Evolutionary conservation across 192 early-diverging fungal species (phyloP).

Genomic region (Rhizoclosmatium sp.): DNA sequence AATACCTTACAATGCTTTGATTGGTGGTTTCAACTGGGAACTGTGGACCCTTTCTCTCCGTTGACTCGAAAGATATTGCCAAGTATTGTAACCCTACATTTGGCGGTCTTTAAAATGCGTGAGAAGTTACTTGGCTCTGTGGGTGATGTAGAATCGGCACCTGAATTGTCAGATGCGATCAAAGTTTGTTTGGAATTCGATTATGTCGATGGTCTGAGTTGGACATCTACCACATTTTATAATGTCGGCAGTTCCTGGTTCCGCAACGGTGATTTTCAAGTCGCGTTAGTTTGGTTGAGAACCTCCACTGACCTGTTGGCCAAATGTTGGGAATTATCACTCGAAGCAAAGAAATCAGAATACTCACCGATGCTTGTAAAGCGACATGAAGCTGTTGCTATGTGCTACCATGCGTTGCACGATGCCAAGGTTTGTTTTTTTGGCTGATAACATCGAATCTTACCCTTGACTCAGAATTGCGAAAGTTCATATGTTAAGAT

Average conservation of each 20-base stretch:
- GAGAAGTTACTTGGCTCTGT: too few relatives aligned
- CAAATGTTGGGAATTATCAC: background rate
- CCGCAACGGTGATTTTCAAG: constrained; percentile 17
- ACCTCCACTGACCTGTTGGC: background rate
- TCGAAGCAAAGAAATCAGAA: background rate
- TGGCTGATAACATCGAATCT: too few relatives aligned
- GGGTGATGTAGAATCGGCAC: too few relatives aligned
- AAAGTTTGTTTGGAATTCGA: too few relatives aligned
- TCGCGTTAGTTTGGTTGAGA: constrained; percentile 15
- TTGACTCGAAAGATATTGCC: background rate
- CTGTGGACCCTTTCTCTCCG: background rate
- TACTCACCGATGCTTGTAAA: constrained; percentile 46
- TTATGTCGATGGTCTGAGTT: constrained; percentile 54
- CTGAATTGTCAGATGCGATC: too few relatives aligned
- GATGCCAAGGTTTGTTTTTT: constrained; percentile 45
- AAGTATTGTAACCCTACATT: background rate
- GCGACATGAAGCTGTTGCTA: constrained; percentile 55
- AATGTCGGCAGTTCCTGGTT: constrained; percentile 54
- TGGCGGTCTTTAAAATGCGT: constrained; percentile 26
- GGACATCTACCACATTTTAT: constrained; percentile 62
- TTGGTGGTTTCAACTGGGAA: constrained; percentile 18
- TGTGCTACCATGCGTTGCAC: constrained; percentile 42
- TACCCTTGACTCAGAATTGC: too few relatives aligned
- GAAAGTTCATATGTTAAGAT: too few relatives aligned
- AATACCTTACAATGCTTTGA: constrained; percentile 1